Conservation (phyloP, 2,329 filamentous ascomycete species). For the Pseudocercospora ulei region DNA sequence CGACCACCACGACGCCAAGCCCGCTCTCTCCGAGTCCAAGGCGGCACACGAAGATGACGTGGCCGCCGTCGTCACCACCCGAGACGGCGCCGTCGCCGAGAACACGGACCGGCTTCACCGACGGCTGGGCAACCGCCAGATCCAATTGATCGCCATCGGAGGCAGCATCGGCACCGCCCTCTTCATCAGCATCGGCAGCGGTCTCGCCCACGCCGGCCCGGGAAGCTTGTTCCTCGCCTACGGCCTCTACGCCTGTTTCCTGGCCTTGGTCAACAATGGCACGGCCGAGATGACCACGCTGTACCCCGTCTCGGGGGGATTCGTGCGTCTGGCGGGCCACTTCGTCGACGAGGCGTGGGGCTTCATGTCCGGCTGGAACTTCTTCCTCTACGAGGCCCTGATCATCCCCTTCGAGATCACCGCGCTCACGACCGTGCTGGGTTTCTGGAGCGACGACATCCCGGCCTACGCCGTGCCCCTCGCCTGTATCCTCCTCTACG, state of each 20-base stretch:
- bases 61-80: conserved; percentile 19
- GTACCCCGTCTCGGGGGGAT: conserved; percentile 34
- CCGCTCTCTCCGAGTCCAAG: conserved; percentile 7
- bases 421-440: conserved; percentile 37
- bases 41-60: conserved; percentile 8
- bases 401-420: conserved; percentile 48
- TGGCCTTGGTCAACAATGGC: conserved; percentile 54
- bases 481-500: conserved; percentile 35
- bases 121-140: conserved; percentile 43
- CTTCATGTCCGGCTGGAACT: conserved; percentile 44
- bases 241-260: conserved; percentile 40
- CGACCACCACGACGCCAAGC: conserved; percentile 10
- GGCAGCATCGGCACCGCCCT: conserved; percentile 23
- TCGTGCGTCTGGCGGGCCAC: conserved; percentile 54
- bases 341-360: conserved; percentile 59
- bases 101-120: conserved; percentile 39
- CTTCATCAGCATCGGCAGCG: conserved; percentile 46
- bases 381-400: conserved; percentile 46
- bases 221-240: conserved; percentile 22
- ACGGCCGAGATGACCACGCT: conserved; percentile 50
- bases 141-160: conserved; percentile 23
- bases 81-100: conserved; percentile 27
- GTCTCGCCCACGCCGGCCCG: conserved; percentile 41
- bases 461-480: conserved; percentile 38
- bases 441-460: conserved; percentile 41